These are phyloP conservation scores for Aspergillus sp. DNA, from an alignment of 2,329 filamentous ascomycete species.

Conservation along the genomic window DNA sequence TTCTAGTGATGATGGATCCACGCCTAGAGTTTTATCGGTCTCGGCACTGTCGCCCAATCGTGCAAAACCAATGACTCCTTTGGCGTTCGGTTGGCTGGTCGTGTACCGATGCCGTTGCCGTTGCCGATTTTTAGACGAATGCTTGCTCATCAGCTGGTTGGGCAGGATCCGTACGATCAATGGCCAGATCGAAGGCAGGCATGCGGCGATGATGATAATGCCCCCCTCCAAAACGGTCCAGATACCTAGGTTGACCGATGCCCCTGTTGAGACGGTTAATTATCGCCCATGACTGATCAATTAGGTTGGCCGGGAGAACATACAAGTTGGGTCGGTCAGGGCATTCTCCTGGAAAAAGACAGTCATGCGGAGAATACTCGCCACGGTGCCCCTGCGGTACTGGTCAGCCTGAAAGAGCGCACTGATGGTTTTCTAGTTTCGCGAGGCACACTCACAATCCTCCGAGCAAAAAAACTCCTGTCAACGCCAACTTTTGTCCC, in stretches of 20 bases:
- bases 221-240: constrained; percentile 20
- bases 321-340: constrained; percentile 17
- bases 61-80: constrained; percentile 4
- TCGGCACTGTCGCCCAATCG: not conserved
- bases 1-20: not conserved
- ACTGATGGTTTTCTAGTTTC: not conserved
- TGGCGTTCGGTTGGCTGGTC: constrained; percentile 2
- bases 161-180: constrained; percentile 13
- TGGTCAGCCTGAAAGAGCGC: not conserved
- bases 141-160: constrained; percentile 4
- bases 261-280: constrained; percentile 14
- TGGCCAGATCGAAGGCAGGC: constrained; percentile 23
- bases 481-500: constrained; percentile 20
- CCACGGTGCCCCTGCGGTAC: constrained; percentile 16
- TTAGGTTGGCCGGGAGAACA: not conserved
- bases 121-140: not conserved
- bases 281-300: not conserved
- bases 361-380: constrained; percentile 18
- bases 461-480: constrained; percentile 22
- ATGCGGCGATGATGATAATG: constrained; percentile 22
- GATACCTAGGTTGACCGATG: constrained; percentile 19
- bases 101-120: not conserved
- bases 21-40: constrained; percentile 1
- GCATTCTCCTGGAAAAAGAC: constrained; percentile 13
- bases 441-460: constrained; percentile 17